A percentile compares a stretch with the other conserved stretches of the same genome.
Conservation (phyloP, 164 flowering plant genomes). For the Akebia trifoliata region DNA sequence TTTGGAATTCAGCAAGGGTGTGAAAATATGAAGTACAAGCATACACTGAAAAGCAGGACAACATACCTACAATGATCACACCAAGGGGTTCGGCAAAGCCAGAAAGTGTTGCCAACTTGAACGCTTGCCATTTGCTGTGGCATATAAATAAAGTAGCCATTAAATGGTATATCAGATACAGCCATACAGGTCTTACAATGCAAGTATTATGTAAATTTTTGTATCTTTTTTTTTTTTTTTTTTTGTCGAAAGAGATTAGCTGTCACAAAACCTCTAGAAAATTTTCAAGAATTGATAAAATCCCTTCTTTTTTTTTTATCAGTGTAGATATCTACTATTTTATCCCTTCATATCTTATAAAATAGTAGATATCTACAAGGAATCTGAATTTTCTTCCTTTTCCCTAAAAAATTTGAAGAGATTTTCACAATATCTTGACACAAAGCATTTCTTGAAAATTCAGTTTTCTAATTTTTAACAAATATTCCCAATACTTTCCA, state of each 20-base stretch:
- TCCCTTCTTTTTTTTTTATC: not conserved
- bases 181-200: not conserved
- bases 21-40: not conserved
- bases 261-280: not conserved
- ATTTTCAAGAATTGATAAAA: not conserved
- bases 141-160: conserved; percentile 6
- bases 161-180: conserved; percentile 5
- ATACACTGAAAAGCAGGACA: not conserved
- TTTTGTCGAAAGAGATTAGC: not conserved
- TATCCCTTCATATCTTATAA: too few species aligned
- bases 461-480: too few species aligned
- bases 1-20: not conserved
- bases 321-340: too few species aligned
- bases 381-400: too few species aligned
- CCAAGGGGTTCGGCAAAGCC: conserved; percentile 94
- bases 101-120: conserved; percentile 89
- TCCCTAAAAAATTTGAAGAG: too few species aligned
- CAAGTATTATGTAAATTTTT: not conserved
- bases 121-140: conserved; percentile 94
- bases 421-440: too few species aligned
- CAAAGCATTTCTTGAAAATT: too few species aligned
- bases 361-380: too few species aligned
- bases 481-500: too few species aligned
- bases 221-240: not conserved
- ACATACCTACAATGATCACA: conserved; percentile 81